Percentiles rank a stretch among this genome's conserved stretches.
Conservation (phyloP, 1,284 basidiomycete genomes). For the Tilletiopsis washingtonensis region DNA sequence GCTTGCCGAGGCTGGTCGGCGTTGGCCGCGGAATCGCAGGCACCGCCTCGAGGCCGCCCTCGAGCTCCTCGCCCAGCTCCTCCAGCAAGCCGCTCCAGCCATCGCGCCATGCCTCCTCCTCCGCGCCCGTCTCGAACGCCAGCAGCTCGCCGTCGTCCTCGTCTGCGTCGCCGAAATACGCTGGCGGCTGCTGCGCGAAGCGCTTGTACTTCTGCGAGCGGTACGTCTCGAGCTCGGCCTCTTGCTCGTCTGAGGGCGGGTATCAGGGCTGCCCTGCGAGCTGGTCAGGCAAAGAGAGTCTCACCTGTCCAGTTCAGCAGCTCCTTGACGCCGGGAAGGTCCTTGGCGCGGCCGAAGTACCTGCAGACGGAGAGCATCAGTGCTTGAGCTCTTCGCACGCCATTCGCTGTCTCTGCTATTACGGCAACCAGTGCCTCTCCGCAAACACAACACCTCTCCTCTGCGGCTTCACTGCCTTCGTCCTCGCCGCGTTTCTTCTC, state of each 20-base stretch:
- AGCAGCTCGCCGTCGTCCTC: slow-evolving; percentile 67
- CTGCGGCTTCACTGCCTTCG: too few relatives aligned
- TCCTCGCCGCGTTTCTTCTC: too few relatives aligned
- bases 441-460: too few relatives aligned
- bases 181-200: slow-evolving; percentile 76
- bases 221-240: slow-evolving; percentile 73
- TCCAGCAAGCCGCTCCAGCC: slow-evolving; percentile 57
- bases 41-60: slow-evolving; percentile 10
- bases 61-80: slow-evolving; percentile 5
- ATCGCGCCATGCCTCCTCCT: slow-evolving; percentile 58
- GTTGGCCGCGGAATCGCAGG: slow-evolving; percentile 23
- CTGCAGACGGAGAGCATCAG: slow-evolving; percentile 51
- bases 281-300: too few relatives aligned
- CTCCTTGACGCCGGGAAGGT: slow-evolving; percentile 89
- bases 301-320: slow-evolving; percentile 65
- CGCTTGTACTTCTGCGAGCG: slow-evolving; percentile 69
- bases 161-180: slow-evolving; percentile 86
- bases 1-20: slow-evolving; percentile 20
- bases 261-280: not conserved
- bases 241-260: slow-evolving; percentile 51
- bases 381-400: not conserved
- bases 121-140: slow-evolving; percentile 25
- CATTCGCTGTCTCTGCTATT: too few relatives aligned
- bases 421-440: too few relatives aligned
- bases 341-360: slow-evolving; percentile 94